phyloP scores from a whole-genome alignment of 768 basidiomycete species.

The Clavulina sp. region DNA sequence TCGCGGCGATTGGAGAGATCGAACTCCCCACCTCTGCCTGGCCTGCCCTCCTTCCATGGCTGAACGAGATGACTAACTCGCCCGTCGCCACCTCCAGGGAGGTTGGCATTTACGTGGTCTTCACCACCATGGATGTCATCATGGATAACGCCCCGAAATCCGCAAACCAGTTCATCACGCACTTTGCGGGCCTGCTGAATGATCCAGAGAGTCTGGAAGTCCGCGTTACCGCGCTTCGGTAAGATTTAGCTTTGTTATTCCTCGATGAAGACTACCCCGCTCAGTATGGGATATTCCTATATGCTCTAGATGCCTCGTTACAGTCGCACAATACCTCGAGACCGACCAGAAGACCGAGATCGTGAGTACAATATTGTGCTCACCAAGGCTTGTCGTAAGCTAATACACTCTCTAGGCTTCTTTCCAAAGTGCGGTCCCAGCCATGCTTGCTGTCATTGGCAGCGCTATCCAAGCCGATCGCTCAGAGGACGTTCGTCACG shows the following conservation, averaged over 20 bases:
- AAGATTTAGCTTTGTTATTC: conserved; percentile 11
- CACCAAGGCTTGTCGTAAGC: not conserved
- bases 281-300: not conserved
- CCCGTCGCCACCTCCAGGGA: conserved; percentile 61
- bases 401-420: conserved; percentile 2
- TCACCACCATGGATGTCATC: conserved; percentile 79
- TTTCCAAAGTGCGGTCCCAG: conserved; percentile 73
- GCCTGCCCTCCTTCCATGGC: conserved; percentile 76
- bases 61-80: conserved; percentile 61
- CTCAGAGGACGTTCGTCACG: conserved; percentile 65
- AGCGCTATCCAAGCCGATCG: conserved; percentile 65
- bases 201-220: conserved; percentile 85
- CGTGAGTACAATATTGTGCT: conserved; percentile 29
- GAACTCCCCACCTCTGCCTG: conserved; percentile 69
- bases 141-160: conserved; percentile 77
- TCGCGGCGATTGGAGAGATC: conserved; percentile 80
- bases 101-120: conserved; percentile 78
- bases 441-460: conserved; percentile 77
- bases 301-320: conserved; percentile 67
- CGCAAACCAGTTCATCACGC: conserved; percentile 53
- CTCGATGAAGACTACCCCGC: not conserved
- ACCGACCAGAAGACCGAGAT: conserved; percentile 73
- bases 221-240: conserved; percentile 77
- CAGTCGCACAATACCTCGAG: conserved; percentile 86
- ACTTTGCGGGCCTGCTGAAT: conserved; percentile 51